phyloP scores from a whole-genome alignment of 2,329 filamentous ascomycete species.

The Grosmannia penicillata region DNA sequence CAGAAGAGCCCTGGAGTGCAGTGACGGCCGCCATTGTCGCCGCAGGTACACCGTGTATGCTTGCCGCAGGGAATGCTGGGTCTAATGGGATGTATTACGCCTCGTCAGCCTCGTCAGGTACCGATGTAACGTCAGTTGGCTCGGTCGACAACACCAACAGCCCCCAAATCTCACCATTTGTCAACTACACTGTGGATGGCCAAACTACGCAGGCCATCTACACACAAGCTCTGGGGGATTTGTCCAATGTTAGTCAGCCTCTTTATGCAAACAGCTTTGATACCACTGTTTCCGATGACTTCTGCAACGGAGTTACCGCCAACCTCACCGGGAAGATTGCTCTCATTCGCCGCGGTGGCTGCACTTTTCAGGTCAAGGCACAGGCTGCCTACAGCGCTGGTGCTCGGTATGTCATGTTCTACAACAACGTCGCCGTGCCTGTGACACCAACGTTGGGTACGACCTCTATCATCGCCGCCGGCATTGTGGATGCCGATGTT shows the following conservation, averaged over 20 bases:
- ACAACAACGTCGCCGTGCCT: constrained; percentile 35
- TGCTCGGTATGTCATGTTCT: constrained; percentile 46
- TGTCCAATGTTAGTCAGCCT: constrained; percentile 28
- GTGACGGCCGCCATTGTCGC: constrained; percentile 24
- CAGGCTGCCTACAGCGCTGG: constrained; percentile 36
- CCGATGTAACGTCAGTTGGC: constrained; percentile 30
- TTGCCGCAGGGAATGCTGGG: constrained; percentile 33
- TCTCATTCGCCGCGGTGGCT: constrained; percentile 43
- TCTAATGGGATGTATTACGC: constrained; percentile 35
- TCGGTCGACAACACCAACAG: constrained; percentile 32
- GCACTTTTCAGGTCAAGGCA: constrained; percentile 39
- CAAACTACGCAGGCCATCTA: constrained; percentile 15
- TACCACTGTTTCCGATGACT: constrained; percentile 30
- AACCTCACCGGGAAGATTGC: constrained; percentile 43
- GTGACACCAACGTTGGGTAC: too few relatives aligned
- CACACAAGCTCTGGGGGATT: constrained; percentile 23
- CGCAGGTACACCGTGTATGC: constrained; percentile 28
- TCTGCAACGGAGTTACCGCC: constrained; percentile 42
- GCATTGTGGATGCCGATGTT: constrained; percentile 24
- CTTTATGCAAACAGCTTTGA: constrained; percentile 36
- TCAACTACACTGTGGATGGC: constrained; percentile 14
- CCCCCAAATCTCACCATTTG: constrained; percentile 13
- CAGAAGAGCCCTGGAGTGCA: constrained; percentile 21
- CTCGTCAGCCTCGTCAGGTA: constrained; percentile 30
- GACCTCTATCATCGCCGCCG: constrained; percentile 19